Evolutionary conservation across 2,329 filamentous ascomycete genomes (phyloP).

Genomic region (Byssothecium circinans): DNA sequence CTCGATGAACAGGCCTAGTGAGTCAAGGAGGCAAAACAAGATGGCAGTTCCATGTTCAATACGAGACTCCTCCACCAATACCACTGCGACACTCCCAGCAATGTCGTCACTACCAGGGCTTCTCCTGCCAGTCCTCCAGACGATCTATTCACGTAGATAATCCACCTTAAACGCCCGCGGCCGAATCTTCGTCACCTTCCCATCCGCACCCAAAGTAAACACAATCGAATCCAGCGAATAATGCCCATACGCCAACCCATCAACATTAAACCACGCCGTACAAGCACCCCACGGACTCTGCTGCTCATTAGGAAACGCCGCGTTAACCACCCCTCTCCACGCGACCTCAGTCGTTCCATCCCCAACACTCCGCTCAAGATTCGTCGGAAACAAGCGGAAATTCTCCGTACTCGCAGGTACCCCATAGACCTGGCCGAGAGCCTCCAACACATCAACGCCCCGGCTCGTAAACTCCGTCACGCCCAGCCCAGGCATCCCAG

Average conservation of each 20-base stretch:
- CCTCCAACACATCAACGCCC: slow-evolving; percentile 31
- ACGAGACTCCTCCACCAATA: too few species aligned
- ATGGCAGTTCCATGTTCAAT: too few species aligned
- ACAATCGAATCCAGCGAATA: slow-evolving; percentile 18
- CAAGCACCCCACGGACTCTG: slow-evolving; percentile 9
- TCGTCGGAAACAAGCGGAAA: slow-evolving; percentile 27
- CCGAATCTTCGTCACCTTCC: slow-evolving; percentile 10
- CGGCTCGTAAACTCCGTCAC: slow-evolving; percentile 33
- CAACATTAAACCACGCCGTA: slow-evolving; percentile 15
- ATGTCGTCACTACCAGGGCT: too few species aligned
- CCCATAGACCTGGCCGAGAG: slow-evolving; percentile 4
- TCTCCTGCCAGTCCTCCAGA: too few species aligned
- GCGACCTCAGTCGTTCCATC: slow-evolving; percentile 8
- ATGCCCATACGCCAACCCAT: slow-evolving; percentile 16
- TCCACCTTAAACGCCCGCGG: slow-evolving; percentile 12
- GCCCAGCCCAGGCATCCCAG: slow-evolving; percentile 25
- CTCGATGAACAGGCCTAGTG: too few species aligned
- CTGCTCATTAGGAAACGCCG: background rate
- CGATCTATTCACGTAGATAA: too few species aligned
- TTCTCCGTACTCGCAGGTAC: slow-evolving; percentile 5
- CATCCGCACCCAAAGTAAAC: slow-evolving; percentile 21
- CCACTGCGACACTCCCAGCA: too few species aligned
- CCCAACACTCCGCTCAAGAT: slow-evolving; percentile 13
- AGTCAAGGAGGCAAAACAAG: too few species aligned
- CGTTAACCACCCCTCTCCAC: slow-evolving; percentile 5